phyloP scores from a whole-genome alignment of 495 filamentous ascomycete species.

The Xylona heveae region DNA sequence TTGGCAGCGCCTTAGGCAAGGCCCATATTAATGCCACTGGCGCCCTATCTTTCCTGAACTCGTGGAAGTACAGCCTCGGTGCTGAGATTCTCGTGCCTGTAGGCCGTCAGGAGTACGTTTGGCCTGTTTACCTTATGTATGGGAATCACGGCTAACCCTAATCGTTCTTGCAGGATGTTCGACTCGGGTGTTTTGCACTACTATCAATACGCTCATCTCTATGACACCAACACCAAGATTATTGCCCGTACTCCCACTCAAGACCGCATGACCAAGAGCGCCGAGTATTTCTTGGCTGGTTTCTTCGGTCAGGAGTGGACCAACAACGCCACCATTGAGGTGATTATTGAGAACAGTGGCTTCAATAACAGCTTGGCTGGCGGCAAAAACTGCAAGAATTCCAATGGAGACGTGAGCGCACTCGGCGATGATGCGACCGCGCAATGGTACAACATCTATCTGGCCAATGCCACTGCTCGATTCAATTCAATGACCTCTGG shows the following conservation, averaged over 20 bases:
- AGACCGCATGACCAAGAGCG: slow-evolving; percentile 25
- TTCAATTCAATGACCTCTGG: slow-evolving; percentile 23
- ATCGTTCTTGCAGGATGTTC: slow-evolving; percentile 21
- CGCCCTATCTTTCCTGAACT: slow-evolving; percentile 26
- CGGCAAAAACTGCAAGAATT: slow-evolving; percentile 17
- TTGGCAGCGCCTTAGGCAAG: slow-evolving; percentile 12
- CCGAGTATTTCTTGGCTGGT: slow-evolving; percentile 26
- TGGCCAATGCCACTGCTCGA: slow-evolving; percentile 24
- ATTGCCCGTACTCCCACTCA: slow-evolving; percentile 37
- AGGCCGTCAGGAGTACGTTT: slow-evolving; percentile 23
- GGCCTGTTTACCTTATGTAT: background rate
- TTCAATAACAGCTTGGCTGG: slow-evolving; percentile 21
- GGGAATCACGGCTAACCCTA: background rate
- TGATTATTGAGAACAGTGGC: slow-evolving; percentile 22
- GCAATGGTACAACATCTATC: slow-evolving; percentile 21
- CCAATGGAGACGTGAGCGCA: slow-evolving; percentile 7
- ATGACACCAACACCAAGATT: slow-evolving; percentile 36
- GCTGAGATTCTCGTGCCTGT: slow-evolving; percentile 28
- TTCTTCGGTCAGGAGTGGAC: slow-evolving; percentile 40
- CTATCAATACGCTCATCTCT: slow-evolving; percentile 39
- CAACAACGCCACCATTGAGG: slow-evolving; percentile 27
- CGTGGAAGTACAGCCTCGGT: slow-evolving; percentile 27
- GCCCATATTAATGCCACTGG: slow-evolving; percentile 21
- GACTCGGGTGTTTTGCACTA: slow-evolving; percentile 30
- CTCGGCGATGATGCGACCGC: slow-evolving; percentile 14